These are phyloP conservation scores for Penicillium sp. DNA, from an alignment of 2,329 filamentous ascomycete species.

Conservation along the genomic window DNA sequence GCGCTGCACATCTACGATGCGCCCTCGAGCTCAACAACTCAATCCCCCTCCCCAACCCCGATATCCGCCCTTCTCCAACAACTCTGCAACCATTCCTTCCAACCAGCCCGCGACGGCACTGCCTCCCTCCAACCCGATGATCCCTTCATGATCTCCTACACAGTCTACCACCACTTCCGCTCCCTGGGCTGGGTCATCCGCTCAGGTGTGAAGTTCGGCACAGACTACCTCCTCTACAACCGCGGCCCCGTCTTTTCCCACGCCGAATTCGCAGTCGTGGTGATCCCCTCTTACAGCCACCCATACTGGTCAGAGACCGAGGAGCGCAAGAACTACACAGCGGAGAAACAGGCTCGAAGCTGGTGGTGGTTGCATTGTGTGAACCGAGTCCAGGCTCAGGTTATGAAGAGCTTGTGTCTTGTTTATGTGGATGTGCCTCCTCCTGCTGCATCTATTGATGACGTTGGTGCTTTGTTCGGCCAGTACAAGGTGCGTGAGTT, in stretches of 20 bases:
- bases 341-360: conserved; percentile 45
- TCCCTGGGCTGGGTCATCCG: conserved; percentile 94
- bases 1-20: conserved; percentile 61
- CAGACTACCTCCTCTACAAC: conserved; percentile 92
- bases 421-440: conserved; percentile 90
- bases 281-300: conserved; percentile 80
- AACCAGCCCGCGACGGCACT: conserved; percentile 56
- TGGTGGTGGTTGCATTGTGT: conserved; percentile 73
- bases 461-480: conserved; percentile 65
- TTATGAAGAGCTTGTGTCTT: conserved; percentile 84
- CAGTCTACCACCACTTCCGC: conserved; percentile 93
- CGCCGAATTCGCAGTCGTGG: conserved; percentile 85
- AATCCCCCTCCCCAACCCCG: conserved; percentile 46
- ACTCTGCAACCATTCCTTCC: conserved; percentile 70
- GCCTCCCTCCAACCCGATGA: conserved; percentile 69
- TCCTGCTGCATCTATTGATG: conserved; percentile 52
- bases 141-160: conserved; percentile 81
- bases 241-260: conserved; percentile 92
- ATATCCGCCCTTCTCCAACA: conserved; percentile 63
- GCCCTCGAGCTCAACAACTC: conserved; percentile 9
- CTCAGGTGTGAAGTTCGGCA: conserved; percentile 89
- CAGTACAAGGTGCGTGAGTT: conserved; percentile 79
- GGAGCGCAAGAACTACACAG: conserved; percentile 54
- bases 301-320: conserved; percentile 65
- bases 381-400: conserved; percentile 85